phyloP scores from a whole-genome alignment of 2,329 filamentous ascomycete species.

The Diplodia seriata region DNA sequence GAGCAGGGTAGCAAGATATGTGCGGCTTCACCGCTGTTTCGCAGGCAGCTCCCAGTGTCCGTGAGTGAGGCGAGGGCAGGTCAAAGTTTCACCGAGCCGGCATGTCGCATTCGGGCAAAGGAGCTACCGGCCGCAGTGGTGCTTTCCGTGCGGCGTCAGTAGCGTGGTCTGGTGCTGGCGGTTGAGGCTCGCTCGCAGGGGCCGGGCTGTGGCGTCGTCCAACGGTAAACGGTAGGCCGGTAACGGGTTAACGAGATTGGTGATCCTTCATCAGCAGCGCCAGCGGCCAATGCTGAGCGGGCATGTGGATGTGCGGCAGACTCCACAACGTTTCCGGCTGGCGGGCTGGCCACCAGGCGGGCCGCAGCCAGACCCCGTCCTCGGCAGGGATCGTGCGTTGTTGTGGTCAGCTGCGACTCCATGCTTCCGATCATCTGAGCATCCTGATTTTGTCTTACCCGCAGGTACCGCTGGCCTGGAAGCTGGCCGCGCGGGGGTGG shows the following conservation, averaged over 20 bases:
- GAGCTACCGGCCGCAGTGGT: not conserved
- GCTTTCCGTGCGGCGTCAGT: not conserved
- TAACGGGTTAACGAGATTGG: slow-evolving; percentile 9
- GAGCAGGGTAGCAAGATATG: slow-evolving; percentile 12
- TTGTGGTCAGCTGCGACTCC: slow-evolving; percentile 16
- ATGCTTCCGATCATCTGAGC: slow-evolving; percentile 20
- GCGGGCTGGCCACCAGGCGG: slow-evolving; percentile 18
- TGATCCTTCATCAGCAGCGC: slow-evolving; percentile 20
- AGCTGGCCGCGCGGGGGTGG: not conserved
- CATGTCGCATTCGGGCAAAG: not conserved
- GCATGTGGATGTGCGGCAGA: not conserved
- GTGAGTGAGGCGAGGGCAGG: slow-evolving; percentile 5
- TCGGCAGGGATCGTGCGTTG: slow-evolving; percentile 13
- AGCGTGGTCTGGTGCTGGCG: not conserved
- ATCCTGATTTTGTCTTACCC: not conserved
- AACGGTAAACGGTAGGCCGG: not conserved
- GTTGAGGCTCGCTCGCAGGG: slow-evolving; percentile 17
- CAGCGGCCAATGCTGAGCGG: no score
- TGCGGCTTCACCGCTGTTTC: slow-evolving; percentile 26
- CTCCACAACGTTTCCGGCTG: slow-evolving; percentile 7
- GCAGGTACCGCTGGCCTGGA: not conserved
- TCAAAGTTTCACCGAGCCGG: not conserved
- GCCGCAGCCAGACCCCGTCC: not conserved
- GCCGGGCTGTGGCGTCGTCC: slow-evolving; percentile 9
- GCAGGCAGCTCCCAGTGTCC: not conserved